Evolutionary conservation across 208 protist genomes (phyloP).

Genomic region (Wallacemonas sp.): DNA sequence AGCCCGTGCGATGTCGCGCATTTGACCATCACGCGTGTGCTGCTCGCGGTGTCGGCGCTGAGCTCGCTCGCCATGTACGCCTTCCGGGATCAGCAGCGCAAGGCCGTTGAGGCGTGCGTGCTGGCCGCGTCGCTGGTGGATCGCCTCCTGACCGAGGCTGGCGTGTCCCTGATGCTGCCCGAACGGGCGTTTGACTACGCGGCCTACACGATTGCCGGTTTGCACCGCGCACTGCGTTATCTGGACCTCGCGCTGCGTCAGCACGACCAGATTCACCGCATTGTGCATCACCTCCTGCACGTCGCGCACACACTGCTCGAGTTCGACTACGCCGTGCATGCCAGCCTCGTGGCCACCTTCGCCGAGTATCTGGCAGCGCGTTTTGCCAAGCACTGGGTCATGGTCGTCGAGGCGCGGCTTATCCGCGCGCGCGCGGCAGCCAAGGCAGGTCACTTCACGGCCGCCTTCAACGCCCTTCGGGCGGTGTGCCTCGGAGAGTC

Average conservation of each 20-base stretch:
- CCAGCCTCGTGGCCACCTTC: conserved; percentile 50
- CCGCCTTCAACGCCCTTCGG: conserved; percentile 55
- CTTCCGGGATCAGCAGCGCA: conserved; percentile 48
- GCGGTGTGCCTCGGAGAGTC: conserved; percentile 52
- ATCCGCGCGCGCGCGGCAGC: conserved; percentile 63
- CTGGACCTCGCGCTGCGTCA: conserved; percentile 6
- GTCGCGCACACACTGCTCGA: conserved; percentile 52
- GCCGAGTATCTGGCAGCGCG: conserved; percentile 65
- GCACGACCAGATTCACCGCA: conserved; percentile 3
- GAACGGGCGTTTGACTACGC: conserved; percentile 41
- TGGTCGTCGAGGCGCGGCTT: conserved; percentile 64
- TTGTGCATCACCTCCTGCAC: conserved; percentile 57
- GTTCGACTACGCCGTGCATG: conserved; percentile 48
- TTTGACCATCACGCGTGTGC: conserved; percentile 38
- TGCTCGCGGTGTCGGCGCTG: conserved; percentile 46
- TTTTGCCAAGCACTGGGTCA: conserved; percentile 39
- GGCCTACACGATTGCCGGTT: conserved; percentile 30
- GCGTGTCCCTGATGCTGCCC: conserved; percentile 29
- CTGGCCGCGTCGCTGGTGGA: conserved; percentile 51
- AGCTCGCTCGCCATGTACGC: conserved; percentile 66
- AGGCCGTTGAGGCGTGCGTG: conserved; percentile 53
- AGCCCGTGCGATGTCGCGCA: conserved; percentile 6
- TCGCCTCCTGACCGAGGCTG: conserved; percentile 35
- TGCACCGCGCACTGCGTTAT: conserved; percentile 13
- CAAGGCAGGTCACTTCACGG: conserved; percentile 46